A percentile compares a stretch with the other conserved stretches of the same genome.
Evolutionary conservation across 2,329 filamentous ascomycete species (phyloP).

Genomic region (Colletotrichum sp.): DNA sequence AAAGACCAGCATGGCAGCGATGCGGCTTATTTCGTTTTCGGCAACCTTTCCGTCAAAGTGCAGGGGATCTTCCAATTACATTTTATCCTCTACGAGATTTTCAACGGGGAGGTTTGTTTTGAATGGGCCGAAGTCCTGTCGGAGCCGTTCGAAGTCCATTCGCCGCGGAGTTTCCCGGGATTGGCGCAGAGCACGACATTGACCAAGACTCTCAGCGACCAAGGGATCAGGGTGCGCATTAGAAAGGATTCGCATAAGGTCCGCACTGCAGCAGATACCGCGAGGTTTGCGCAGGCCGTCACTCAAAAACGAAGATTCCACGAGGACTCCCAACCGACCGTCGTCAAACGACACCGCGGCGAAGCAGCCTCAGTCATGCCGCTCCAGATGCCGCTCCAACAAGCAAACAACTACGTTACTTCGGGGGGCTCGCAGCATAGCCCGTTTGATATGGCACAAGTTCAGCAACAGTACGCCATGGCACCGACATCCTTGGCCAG

Average conservation of each 20-base stretch:
- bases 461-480: not conserved
- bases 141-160: slow-evolving; percentile 69
- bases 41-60: slow-evolving; percentile 80
- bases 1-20: slow-evolving; percentile 81
- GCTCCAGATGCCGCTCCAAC: not conserved
- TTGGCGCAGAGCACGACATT: slow-evolving; percentile 81
- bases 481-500: not conserved
- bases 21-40: slow-evolving; percentile 90
- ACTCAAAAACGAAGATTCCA: not conserved
- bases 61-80: slow-evolving; percentile 75
- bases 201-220: slow-evolving; percentile 83
- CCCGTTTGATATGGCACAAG: not conserved
- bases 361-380: not conserved
- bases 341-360: not conserved
- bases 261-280: slow-evolving; percentile 51
- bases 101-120: slow-evolving; percentile 24
- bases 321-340: not conserved
- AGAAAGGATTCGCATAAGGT: slow-evolving; percentile 76
- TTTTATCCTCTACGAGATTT: slow-evolving; percentile 75
- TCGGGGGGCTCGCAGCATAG: not conserved
- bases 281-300: not conserved
- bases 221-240: slow-evolving; percentile 82
- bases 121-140: slow-evolving; percentile 53
- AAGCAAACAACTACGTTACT: not conserved
- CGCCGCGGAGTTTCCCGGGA: slow-evolving; percentile 76